These are phyloP conservation scores for Podospora pseudocomata DNA, from an alignment of 495 filamentous ascomycete genomes.

Conservation along the genomic window DNA sequence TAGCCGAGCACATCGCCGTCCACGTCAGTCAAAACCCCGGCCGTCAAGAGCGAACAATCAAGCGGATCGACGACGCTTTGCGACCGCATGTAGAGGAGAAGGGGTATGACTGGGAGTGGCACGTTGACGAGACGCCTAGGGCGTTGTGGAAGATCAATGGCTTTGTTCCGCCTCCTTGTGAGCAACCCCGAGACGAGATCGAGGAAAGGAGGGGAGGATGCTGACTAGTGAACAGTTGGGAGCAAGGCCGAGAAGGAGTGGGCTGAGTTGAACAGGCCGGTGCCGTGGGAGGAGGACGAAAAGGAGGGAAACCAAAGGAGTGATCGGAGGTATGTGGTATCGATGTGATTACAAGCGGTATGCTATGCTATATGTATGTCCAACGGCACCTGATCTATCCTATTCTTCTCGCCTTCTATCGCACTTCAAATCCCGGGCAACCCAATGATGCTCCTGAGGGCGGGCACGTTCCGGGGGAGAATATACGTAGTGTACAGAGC, in stretches of 20 bases:
- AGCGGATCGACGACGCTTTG: conserved; percentile 18
- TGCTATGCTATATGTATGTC: background rate
- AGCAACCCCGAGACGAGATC: background rate
- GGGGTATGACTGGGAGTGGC: conserved; percentile 41
- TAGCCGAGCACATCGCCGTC: conserved; percentile 33
- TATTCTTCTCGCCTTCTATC: background rate
- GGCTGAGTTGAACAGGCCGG: background rate
- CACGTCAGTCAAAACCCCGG: conserved; percentile 13
- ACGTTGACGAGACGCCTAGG: conserved; percentile 27
- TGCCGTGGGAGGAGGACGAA: conserved; percentile 1
- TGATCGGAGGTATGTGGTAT: conserved; percentile 19
- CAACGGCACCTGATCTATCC: background rate
- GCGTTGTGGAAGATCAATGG: conserved; percentile 1
- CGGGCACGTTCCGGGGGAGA: conserved; percentile 62
- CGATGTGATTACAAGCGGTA: conserved; percentile 2
- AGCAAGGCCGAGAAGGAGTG: conserved; percentile 2
- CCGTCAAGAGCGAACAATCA: background rate
- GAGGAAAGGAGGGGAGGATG: background rate
- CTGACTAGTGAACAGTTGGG: background rate
- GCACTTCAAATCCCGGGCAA: conserved; percentile 61
- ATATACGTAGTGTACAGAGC: conserved; percentile 73
- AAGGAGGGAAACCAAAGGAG: background rate
- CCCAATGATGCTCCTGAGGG: conserved; percentile 63
- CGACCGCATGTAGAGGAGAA: conserved; percentile 34
- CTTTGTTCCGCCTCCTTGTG: conserved; percentile 1